Evolutionary conservation across 2,329 filamentous ascomycete genomes (phyloP).

Genomic region (Lachnellula occidentalis): DNA sequence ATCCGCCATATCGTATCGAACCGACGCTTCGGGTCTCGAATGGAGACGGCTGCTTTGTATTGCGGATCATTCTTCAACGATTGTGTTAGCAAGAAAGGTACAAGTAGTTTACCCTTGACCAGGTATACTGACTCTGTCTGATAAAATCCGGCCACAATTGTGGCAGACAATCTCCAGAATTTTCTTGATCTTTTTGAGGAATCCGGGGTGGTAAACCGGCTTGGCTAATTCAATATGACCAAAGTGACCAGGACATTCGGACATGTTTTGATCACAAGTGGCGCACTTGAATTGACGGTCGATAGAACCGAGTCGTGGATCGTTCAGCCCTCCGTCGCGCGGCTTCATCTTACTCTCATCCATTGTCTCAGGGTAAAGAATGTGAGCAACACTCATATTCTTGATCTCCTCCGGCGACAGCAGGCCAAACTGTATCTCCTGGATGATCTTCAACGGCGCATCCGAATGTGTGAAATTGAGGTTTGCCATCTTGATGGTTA

Average conservation of each 20-base stretch:
- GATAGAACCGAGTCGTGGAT: conserved; percentile 92
- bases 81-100: conserved; percentile 55
- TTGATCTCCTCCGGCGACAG: conserved; percentile 98
- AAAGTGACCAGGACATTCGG: conserved; percentile 95
- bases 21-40: conserved; percentile 87
- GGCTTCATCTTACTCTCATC: conserved; percentile 90
- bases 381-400: conserved; percentile 94
- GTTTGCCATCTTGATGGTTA: conserved; percentile 70
- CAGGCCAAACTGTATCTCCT: conserved; percentile 98
- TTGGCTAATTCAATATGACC: conserved; percentile 97
- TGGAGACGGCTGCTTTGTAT: conserved; percentile 73
- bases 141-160: conserved; percentile 96
- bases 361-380: conserved; percentile 99
- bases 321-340: conserved; percentile 86
- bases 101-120: conserved; percentile 44
- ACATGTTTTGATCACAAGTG: conserved; percentile 93
- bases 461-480: conserved; percentile 85
- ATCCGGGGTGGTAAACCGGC: conserved; percentile 91
- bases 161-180: conserved; percentile 98
- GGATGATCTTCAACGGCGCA: conserved; percentile 92
- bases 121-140: conserved; percentile 91
- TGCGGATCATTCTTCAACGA: conserved; percentile 70
- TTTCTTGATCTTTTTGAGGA: conserved; percentile 99
- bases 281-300: conserved; percentile 94
- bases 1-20: conserved; percentile 90